Base-by-base conservation (phyloP, 441 rosid genomes). In the Gossypium schwendimanii region DNA sequence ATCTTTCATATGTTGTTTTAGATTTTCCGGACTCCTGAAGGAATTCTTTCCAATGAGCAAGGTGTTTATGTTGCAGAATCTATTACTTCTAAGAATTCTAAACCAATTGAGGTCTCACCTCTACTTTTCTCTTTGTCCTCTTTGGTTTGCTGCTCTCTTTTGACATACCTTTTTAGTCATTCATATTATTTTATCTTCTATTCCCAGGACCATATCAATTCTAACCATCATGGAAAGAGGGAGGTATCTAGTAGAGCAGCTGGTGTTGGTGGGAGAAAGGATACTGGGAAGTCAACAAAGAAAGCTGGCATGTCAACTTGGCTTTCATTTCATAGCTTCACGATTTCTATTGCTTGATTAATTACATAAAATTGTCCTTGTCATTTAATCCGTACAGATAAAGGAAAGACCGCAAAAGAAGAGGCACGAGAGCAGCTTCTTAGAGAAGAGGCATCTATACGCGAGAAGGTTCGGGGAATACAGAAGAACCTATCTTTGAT, bases 351-450 rank as follows among this genome's bases (percentile, higher is more conserved):
- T 72, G 31, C 54, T 7, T 52, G 6, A 24, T 24, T 24, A 14
- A 7, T 55, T 17, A n/a, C 33, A 21, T 53, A 31, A 54, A 15
- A 55, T 50, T 69, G 21, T 70, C 18, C 14, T 26, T n/a, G 28
- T 47, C 54, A 58, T 62, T 77, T 61, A 41, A 69, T 78, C 73
- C 47, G 50, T 24, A 39, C 75, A 96, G 99, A 94, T 74, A 96
- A 94, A 79, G 98, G 86, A 72, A 96, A 87, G 87, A 92, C 94
- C 1, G 90, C 98, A 64, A 96, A 96, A 80, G 98, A 94, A 84
- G 99, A 94, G 84, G 98, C 97, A 66, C 93, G 98, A 3, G 98
- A 94, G 71, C 73, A 87, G 78, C 78, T 94, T 88, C 98, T 96
- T 70, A 88, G 81, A 83, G 98, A 94, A 84, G 99, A 96, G 90